Evolutionary conservation across 1,284 basidiomycete genomes (phyloP), one percentile per base, ranked within the genome.

Genomic region (Pyrrhoderma noxium): DNA sequence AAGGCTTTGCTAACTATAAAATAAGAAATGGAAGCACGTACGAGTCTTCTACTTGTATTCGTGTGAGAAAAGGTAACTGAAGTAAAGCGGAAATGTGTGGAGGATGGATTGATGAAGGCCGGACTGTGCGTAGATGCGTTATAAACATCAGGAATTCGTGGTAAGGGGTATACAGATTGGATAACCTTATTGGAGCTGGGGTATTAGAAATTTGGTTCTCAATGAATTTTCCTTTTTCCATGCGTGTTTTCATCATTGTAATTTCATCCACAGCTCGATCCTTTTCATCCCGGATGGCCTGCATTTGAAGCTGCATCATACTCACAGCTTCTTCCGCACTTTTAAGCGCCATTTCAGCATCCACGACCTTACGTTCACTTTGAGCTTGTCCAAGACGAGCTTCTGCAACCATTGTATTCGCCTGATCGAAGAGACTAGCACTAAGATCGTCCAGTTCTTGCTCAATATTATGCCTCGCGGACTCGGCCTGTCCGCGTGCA

Each of bases 361-460:
- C 80, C 49, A 79, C 76, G 8, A 87, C 83, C 61, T 93, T 92
- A 44, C 85, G 77, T 63, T 96, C 91, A 60, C 92, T 92, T 55
- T 76, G 72, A 1, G 88, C 83, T 56, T 70, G 72, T 8, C 76
- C 79, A 54, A 88, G 79, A 4, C 93, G 80, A 42, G 95, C 95
- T 59, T 92, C 85, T 0, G 91, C 93, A 4, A 99, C 91, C 92
- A 95, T 95, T 1, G 76, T 84, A 64, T 95, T 94, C 2, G 91
- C 91, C 66, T 93, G 89, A 56, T 80, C 79, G 62, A 95, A 95
- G 16, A 95, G 68, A 51, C 75, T 82, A 2, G 93, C 92, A 51
- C 92, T 93, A 52, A 99, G 80, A 66, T 97, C 92, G 65, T 97
- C 94, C 41, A 99, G 71, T 56, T 94, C 91, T 67, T 84, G 79